Evolutionary conservation across 495 filamentous ascomycete genomes (phyloP).

Genomic region (Trypethelium eluteriae): DNA sequence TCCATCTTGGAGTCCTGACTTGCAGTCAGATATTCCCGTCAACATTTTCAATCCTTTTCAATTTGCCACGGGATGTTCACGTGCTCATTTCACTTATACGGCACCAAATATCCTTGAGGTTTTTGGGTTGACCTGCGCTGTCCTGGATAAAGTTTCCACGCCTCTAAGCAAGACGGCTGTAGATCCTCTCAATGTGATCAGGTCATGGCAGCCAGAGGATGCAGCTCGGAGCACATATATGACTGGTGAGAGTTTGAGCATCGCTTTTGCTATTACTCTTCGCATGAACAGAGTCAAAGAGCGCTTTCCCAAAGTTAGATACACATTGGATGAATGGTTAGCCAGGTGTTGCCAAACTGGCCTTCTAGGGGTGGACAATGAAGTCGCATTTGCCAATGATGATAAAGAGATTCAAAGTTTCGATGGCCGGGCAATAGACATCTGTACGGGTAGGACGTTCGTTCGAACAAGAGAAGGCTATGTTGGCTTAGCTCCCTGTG

Average conservation of each 20-base stretch:
- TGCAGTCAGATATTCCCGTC: background rate
- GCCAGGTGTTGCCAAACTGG: background rate
- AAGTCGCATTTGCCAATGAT: background rate
- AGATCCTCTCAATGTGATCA: background rate
- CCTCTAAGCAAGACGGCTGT: background rate
- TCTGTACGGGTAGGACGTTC: background rate
- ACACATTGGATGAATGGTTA: background rate
- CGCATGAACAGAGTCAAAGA: background rate
- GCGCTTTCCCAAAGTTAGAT: background rate
- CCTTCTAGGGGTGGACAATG: background rate
- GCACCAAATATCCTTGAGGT: background rate
- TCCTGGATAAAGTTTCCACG: background rate
- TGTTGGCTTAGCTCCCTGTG: background rate
- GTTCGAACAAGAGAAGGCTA: conserved; percentile 1
- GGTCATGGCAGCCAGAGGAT: background rate
- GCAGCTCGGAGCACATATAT: background rate
- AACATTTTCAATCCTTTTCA: background rate
- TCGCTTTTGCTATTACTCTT: background rate
- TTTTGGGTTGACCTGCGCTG: background rate
- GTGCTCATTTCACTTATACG: background rate
- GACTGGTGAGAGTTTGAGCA: background rate
- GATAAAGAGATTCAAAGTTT: background rate
- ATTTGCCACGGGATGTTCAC: background rate
- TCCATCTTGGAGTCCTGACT: background rate
- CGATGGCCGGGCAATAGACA: background rate